Base-by-base conservation (phyloP, 495 filamentous ascomycete species). In the Astrothelium macrocarpum region DNA sequence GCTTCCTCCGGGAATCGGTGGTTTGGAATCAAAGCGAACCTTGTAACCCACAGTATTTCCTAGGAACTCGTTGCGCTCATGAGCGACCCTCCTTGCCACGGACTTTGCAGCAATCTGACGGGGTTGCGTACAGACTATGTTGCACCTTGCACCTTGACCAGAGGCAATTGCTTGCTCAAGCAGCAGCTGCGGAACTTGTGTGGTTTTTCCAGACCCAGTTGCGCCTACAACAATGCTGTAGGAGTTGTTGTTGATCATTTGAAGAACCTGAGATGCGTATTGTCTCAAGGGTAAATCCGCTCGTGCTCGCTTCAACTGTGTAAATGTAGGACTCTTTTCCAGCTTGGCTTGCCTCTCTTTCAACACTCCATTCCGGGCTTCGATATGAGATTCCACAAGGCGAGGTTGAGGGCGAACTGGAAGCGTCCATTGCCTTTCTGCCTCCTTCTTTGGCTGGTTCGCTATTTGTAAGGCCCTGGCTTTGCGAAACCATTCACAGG, bases 151-250 rank as follows among this genome's bases (percentile, higher is more conserved):
- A 26, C 80, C 80, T n/a, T 59, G 59, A 4, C 75, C 78, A 12
- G 63, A 61, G 20, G 66, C 65, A 62, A 80, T 82, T 12, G 79
- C 77, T 56, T 83, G 70, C 59, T 85, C 82, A 3, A 85, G 66
- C 32, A 86, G 63, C 14, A 85, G 82, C 64, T 85, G 84, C 25
- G 83, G 84, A 12, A 85, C 75, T 71, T 86, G 83, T 1, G 84
- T 86, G 0, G 83, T 85, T 67, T 86, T 86, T 49, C 83, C 84
- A 59, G 78, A 79, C 23, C 84, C 83, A 53, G 83, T 85, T 26
- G 80, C 80, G 36, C 81, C 83, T 58, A 79, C 76, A 58, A 85
- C 76, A 45, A 86, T 80, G 62, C 77, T 79, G 66, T 79, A 81
- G 0, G 74, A 68, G 62, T 83, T 76, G 25, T 77, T 74, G 10